Evolutionary conservation across 2,329 filamentous ascomycete species (phyloP).

Genomic region (Calonectria henricotiae): DNA sequence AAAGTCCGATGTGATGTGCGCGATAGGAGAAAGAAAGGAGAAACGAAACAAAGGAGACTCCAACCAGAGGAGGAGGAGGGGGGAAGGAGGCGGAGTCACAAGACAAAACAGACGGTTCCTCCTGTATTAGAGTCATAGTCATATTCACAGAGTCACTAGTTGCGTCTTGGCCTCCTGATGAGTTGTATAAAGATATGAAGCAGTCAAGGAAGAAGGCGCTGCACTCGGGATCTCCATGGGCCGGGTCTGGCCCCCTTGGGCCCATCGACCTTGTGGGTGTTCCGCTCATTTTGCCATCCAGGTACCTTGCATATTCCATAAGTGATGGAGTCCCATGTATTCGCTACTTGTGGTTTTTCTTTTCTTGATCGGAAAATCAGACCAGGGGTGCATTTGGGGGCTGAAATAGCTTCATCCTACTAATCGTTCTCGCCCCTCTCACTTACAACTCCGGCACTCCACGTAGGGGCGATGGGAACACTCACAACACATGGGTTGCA

Average conservation of each 20-base stretch:
- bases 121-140: slow-evolving; percentile 11
- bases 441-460: background rate
- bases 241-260: slow-evolving; percentile 38
- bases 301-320: slow-evolving; percentile 34
- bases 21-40: slow-evolving; percentile 5
- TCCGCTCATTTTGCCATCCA: slow-evolving; percentile 33
- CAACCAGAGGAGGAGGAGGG: background rate
- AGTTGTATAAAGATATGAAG: slow-evolving; percentile 9
- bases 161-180: background rate
- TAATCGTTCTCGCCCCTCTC: slow-evolving; percentile 1
- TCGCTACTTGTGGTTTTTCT: slow-evolving; percentile 8
- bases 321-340: slow-evolving; percentile 16
- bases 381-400: slow-evolving; percentile 34
- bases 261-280: slow-evolving; percentile 24
- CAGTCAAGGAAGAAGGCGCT: slow-evolving; percentile 15
- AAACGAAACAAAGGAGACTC: slow-evolving; percentile 14
- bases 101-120: slow-evolving; percentile 13
- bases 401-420: slow-evolving; percentile 29
- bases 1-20: slow-evolving; percentile 4
- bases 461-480: slow-evolving; percentile 10
- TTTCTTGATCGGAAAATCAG: slow-evolving; percentile 31
- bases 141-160: slow-evolving; percentile 6
- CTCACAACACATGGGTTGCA: slow-evolving; percentile 28
- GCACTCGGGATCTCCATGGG: slow-evolving; percentile 36
- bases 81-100: slow-evolving; percentile 19